phyloP scores from a whole-genome alignment of 495 filamentous ascomycete genomes.

The Haplographium delicatum region DNA sequence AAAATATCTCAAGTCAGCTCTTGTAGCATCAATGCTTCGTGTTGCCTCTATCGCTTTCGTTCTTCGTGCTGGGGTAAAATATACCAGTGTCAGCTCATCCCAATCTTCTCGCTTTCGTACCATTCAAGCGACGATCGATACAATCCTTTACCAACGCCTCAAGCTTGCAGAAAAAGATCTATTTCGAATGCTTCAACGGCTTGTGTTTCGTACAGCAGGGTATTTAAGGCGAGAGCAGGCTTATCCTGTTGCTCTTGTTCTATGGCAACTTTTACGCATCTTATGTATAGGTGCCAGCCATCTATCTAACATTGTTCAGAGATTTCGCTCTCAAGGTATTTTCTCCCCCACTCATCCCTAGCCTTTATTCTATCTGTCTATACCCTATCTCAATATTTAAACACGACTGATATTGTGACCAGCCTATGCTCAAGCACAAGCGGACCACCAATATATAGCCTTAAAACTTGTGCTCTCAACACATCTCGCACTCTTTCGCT shows the following conservation, averaged over 20 bases:
- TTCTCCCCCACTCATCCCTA: not conserved
- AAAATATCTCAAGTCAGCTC: conserved; percentile 5
- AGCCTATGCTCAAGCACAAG: conserved; percentile 2
- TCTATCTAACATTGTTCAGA: conserved; percentile 8
- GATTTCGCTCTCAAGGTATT: conserved; percentile 7
- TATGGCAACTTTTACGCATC: conserved; percentile 16
- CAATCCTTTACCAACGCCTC: conserved; percentile 17
- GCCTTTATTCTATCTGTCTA: not conserved
- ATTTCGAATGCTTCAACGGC: conserved; percentile 11
- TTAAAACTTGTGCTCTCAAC: conserved; percentile 14
- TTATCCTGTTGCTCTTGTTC: conserved; percentile 14
- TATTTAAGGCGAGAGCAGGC: conserved; percentile 10
- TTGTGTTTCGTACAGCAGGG: conserved; percentile 13
- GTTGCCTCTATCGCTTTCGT: conserved; percentile 16
- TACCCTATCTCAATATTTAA: not conserved
- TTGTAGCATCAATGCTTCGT: conserved; percentile 15
- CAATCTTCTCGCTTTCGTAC: conserved; percentile 3
- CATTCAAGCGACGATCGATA: conserved; percentile 18
- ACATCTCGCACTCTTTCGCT: conserved; percentile 19
- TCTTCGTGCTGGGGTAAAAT: conserved; percentile 20
- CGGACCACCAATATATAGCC: conserved; percentile 8
- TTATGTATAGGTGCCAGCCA: conserved; percentile 10
- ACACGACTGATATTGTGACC: too few species aligned
- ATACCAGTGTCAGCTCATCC: not conserved
- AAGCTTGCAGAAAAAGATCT: conserved; percentile 13